Conservation (phyloP, 108 stramenopile genomes). For the Skeletonema grethae region DNA sequence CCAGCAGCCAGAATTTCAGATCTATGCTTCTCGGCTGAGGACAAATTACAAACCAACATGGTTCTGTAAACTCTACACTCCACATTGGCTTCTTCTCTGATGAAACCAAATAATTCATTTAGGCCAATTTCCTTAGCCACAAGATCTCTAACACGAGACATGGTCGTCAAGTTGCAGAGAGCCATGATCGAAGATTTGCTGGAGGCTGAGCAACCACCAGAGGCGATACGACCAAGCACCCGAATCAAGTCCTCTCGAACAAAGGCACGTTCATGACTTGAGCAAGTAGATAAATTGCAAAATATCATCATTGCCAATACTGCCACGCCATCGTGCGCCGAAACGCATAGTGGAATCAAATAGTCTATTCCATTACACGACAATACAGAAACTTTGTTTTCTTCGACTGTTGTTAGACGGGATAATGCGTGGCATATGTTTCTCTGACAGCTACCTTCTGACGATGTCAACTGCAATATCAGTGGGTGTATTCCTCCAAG, state of each 20-base stretch:
- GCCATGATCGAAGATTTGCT: slow-evolving; percentile 63
- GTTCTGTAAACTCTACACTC: slow-evolving; percentile 59
- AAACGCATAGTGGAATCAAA: slow-evolving; percentile 37
- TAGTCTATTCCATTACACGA: slow-evolving; percentile 15
- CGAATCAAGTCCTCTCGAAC: slow-evolving; percentile 52
- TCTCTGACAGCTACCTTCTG: slow-evolving; percentile 14
- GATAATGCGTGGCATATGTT: slow-evolving; percentile 23
- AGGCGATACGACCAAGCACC: slow-evolving; percentile 54
- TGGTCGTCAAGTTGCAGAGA: slow-evolving; percentile 66
- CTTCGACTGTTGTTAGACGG: slow-evolving; percentile 29
- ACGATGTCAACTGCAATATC: slow-evolving; percentile 14
- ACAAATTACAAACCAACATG: slow-evolving; percentile 78
- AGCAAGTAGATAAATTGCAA: slow-evolving; percentile 67
- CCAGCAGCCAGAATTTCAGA: slow-evolving; percentile 55
- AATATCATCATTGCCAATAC: slow-evolving; percentile 63
- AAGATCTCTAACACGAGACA: slow-evolving; percentile 49
- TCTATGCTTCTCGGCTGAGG: slow-evolving; percentile 63
- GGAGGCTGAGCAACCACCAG: slow-evolving; percentile 37
- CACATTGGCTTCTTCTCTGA: slow-evolving; percentile 39
- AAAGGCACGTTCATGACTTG: slow-evolving; percentile 51
- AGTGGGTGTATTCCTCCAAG: slow-evolving; percentile 20
- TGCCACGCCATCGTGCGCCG: slow-evolving; percentile 41
- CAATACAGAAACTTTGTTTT: slow-evolving; percentile 20
- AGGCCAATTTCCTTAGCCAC: slow-evolving; percentile 57
- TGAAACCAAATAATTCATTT: slow-evolving; percentile 44